A percentile compares a stretch with the other conserved stretches of the same genome.
Conservation (phyloP, 2,329 filamentous ascomycete species). For the Parasarocladium wereldwijsianum region DNA sequence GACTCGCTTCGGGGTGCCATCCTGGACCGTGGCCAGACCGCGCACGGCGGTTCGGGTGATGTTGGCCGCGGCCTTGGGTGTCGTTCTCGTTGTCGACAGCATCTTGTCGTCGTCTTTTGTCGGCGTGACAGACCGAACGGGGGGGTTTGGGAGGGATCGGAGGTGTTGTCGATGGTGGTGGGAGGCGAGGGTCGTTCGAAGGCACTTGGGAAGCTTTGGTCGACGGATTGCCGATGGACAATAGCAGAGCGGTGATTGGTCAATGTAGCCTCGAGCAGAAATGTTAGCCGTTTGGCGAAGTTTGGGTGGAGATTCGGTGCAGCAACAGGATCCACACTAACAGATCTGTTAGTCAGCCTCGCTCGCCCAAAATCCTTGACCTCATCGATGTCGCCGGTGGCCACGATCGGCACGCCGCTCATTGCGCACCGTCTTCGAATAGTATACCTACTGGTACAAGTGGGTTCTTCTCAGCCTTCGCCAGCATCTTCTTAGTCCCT, state of each 20-base stretch:
- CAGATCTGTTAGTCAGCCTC: conserved; percentile 10
- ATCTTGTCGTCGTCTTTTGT: conserved; percentile 21
- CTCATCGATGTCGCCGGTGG: conserved; percentile 13
- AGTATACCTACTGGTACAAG: too few relatives aligned
- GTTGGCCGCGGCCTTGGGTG: conserved; percentile 21
- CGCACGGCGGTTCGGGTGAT: conserved; percentile 37
- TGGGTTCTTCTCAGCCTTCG: not conserved
- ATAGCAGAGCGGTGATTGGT: conserved; percentile 24
- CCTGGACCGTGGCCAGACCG: conserved; percentile 69
- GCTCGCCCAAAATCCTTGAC: conserved; percentile 10
- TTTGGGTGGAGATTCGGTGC: not conserved
- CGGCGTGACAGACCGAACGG: conserved; percentile 10
- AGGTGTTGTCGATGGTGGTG: conserved; percentile 8
- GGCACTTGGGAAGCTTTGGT: conserved; percentile 18
- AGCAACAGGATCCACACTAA: too few relatives aligned
- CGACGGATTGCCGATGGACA: conserved; percentile 9
- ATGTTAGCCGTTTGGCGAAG: conserved; percentile 15
- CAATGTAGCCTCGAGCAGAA: conserved; percentile 17
- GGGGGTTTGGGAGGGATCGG: conserved; percentile 3
- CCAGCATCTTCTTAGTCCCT: too few relatives aligned
- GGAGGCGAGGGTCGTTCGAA: conserved; percentile 13
- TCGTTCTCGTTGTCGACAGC: conserved; percentile 30
- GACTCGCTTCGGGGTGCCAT: conserved; percentile 52
- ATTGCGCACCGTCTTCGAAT: too few relatives aligned
- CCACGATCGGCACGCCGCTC: too few relatives aligned